Base-by-base conservation (phyloP, 495 filamentous ascomycete genomes). In the Paragyromitra xinjiangensis region DNA sequence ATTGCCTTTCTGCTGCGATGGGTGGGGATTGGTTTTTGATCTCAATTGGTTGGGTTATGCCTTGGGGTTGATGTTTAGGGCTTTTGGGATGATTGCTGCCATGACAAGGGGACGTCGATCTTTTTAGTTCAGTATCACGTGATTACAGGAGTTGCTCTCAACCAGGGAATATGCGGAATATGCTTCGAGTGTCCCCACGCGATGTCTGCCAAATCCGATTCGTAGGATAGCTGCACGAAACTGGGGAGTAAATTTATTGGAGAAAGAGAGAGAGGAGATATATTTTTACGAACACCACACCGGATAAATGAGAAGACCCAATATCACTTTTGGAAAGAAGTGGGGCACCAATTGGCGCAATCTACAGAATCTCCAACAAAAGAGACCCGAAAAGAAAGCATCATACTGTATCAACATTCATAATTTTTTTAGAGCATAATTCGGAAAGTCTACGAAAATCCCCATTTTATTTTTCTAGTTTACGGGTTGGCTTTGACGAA, bases 401-500 rank as follows among this genome's bases (percentile, higher is more conserved):
- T 73, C 69, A 40, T 50, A 72, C 59, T 59, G 37, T 59, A 58
- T 73, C 39, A 73, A 64, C 67, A 19, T 12, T 75, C 34, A 45
- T 71, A 66, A 66, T 83, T 81, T 72, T 56, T 45, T 51, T 71
- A 64, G 42, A 69, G 55, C 75, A 71, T 65, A 34, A 69, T 42
- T 9, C 26, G 19, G 42, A 48, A 61, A 48, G 29, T 44, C 34
- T 44, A 40, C 51, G 34, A 22, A 59, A 65, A 29, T 45, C 50
- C 64, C 64, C 55, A 19, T 51, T 45, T 37, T 71, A 8, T 37
- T 59, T 48, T 69, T 19, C 26, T 59, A 9, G 84, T 85, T 87
- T 89, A 91, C 80, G 91, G 90, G 86, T 92, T 93, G 83, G 86
- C 80, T 84, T 89, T 89, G 81, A 89, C 90, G 80, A 90, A 93